Evolutionary conservation across 768 basidiomycete species (phyloP).

Genomic region (Amanita exitialis): DNA sequence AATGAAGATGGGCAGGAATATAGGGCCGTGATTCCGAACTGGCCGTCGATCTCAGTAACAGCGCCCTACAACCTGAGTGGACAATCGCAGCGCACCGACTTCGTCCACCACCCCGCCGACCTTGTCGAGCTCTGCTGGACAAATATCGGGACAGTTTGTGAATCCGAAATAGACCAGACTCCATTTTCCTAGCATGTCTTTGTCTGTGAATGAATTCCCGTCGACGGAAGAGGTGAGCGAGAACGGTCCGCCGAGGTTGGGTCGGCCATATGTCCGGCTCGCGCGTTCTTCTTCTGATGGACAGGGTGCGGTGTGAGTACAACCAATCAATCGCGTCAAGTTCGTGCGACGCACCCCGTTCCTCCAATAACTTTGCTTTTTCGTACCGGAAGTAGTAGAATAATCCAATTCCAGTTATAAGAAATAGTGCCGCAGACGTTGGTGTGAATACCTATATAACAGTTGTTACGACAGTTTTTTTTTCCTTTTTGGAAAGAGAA

Average conservation of each 20-base stretch:
- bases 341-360: conserved; percentile 49
- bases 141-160: conserved; percentile 98
- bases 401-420: conserved; percentile 73
- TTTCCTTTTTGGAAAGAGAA: neutral
- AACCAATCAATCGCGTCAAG: too few species aligned
- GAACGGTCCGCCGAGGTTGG: conserved; percentile 91
- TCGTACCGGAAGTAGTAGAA: conserved; percentile 86
- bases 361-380: conserved; percentile 68
- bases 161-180: conserved; percentile 96
- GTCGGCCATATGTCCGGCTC: conserved; percentile 68
- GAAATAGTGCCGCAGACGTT: conserved; percentile 70
- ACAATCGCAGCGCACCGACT: conserved; percentile 36
- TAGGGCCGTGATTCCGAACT: conserved; percentile 62
- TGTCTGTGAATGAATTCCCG: conserved; percentile 66
- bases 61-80: too few species aligned
- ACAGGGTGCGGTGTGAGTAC: neutral
- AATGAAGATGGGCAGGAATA: conserved; percentile 88
- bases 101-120: conserved; percentile 66
- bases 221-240: conserved; percentile 49
- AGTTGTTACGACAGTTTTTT: neutral
- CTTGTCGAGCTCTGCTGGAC: conserved; percentile 96
- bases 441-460: conserved; percentile 84
- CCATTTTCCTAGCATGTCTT: conserved; percentile 85
- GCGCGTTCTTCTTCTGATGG: conserved; percentile 62
- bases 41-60: conserved; percentile 4